Conservation (phyloP, 768 basidiomycete genomes). For the Kwoniella bestiolae region DNA sequence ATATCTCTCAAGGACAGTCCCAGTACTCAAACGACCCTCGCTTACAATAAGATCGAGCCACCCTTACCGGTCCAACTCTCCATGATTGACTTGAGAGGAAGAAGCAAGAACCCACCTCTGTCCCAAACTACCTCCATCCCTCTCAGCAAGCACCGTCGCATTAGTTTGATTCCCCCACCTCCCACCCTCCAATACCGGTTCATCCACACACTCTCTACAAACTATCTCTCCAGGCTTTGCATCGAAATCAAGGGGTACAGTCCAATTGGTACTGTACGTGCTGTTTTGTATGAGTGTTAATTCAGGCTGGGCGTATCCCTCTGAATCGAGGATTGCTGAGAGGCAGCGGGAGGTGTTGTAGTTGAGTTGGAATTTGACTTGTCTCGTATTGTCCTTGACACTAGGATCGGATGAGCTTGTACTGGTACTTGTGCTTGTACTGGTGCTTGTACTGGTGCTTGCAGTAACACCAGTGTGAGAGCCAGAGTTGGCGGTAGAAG, state of each 20-base stretch:
- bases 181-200: not conserved
- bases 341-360: not conserved
- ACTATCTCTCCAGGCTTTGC: not conserved
- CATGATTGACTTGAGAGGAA: too few relatives aligned
- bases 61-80: too few relatives aligned
- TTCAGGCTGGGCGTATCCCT: slow-evolving; percentile 5
- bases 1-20: too few relatives aligned
- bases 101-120: not conserved
- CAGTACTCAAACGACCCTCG: too few relatives aligned
- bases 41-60: too few relatives aligned
- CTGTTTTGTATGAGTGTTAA: not conserved
- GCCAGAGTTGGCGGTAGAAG: not conserved
- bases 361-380: not conserved
- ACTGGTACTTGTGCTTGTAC: not conserved
- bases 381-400: not conserved
- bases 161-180: not conserved
- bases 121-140: not conserved
- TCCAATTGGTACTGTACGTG: not conserved
- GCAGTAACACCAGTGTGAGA: too few relatives aligned
- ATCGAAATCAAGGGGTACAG: not conserved
- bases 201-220: not conserved
- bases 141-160: not conserved
- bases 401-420: not conserved
- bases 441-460: not conserved
- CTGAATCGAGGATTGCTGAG: not conserved